Evolutionary conservation across 805 yeast species (phyloP).

Genomic region (Saccharomycopsis microspora): DNA sequence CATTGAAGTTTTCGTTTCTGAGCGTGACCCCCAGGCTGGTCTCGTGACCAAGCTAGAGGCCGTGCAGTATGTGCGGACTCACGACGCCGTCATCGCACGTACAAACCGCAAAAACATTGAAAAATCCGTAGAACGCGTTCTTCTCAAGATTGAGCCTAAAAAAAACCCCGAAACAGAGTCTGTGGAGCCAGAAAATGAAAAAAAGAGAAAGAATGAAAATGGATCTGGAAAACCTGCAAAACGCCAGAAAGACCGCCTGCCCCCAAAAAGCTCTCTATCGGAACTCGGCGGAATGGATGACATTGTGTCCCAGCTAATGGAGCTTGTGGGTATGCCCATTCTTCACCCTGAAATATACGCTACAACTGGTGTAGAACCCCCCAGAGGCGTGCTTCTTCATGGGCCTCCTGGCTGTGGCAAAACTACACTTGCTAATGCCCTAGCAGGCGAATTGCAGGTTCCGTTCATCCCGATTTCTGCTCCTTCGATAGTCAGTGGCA

Average conservation of each 20-base stretch:
- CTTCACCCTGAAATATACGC: conserved; percentile 85
- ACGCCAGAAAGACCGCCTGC: conserved; percentile 46
- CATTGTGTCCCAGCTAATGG: conserved; percentile 79
- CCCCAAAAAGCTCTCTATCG: conserved; percentile 57
- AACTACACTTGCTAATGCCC: conserved; percentile 89
- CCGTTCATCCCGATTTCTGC: conserved; percentile 89
- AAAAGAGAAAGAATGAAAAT: too few relatives aligned
- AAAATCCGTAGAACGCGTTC: too few relatives aligned
- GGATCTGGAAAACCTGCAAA: conserved; percentile 20
- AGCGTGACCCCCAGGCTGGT: too few relatives aligned
- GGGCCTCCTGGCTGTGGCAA: conserved; percentile 99
- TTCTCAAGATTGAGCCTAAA: too few relatives aligned
- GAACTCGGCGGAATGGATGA: conserved; percentile 85
- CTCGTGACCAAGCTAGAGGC: too few relatives aligned
- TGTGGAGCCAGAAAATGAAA: too few relatives aligned
- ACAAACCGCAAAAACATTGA: too few relatives aligned
- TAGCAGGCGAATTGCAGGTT: conserved; percentile 90
- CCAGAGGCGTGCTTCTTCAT: conserved; percentile 85
- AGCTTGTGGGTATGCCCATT: conserved; percentile 83
- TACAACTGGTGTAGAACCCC: conserved; percentile 89
- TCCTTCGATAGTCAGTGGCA: conserved; percentile 93
- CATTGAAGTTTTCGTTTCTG: too few relatives aligned
- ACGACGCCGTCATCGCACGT: too few relatives aligned
- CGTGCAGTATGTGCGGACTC: too few relatives aligned
- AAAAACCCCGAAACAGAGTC: too few relatives aligned